phyloP scores from a whole-genome alignment of 1,284 basidiomycete species.

The Melampsora americana region DNA sequence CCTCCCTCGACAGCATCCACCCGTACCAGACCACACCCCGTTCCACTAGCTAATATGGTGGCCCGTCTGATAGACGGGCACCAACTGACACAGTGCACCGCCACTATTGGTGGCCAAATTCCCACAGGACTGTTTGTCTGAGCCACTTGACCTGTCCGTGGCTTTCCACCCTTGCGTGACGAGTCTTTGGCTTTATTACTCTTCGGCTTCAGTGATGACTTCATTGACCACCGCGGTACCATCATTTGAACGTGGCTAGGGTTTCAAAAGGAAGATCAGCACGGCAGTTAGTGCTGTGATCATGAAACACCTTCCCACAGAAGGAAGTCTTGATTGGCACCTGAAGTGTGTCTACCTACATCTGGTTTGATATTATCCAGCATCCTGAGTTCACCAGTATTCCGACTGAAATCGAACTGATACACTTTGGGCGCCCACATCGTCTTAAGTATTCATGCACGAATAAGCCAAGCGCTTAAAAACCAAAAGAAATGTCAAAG shows the following conservation, averaged over 20 bases:
- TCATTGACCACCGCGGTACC: constrained; percentile 20
- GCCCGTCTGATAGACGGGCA: constrained; percentile 68
- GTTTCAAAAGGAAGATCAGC: constrained; percentile 14
- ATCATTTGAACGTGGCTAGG: constrained; percentile 35
- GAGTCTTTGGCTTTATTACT: constrained; percentile 50
- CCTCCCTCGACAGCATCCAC: constrained; percentile 61
- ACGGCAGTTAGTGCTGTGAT: background rate
- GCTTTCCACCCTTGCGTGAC: constrained; percentile 55
- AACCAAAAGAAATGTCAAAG: background rate
- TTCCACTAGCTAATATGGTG: constrained; percentile 70
- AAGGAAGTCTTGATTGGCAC: background rate
- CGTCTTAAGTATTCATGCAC: constrained; percentile 14
- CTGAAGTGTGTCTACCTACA: constrained; percentile 55
- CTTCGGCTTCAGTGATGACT: constrained; percentile 49
- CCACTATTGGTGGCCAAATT: constrained; percentile 69
- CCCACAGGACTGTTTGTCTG: constrained; percentile 49
- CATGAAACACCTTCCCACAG: background rate
- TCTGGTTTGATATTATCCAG: constrained; percentile 75
- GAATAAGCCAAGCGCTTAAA: background rate
- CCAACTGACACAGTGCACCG: constrained; percentile 73
- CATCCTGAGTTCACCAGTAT: constrained; percentile 71
- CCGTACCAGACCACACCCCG: constrained; percentile 75
- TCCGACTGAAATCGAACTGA: constrained; percentile 77
- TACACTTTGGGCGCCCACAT: constrained; percentile 62
- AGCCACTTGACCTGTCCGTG: constrained; percentile 55